Evolutionary conservation across 805 yeast species (phyloP), one percentile per base, ranked within the genome.

Genomic region (Metschnikowia matae): DNA sequence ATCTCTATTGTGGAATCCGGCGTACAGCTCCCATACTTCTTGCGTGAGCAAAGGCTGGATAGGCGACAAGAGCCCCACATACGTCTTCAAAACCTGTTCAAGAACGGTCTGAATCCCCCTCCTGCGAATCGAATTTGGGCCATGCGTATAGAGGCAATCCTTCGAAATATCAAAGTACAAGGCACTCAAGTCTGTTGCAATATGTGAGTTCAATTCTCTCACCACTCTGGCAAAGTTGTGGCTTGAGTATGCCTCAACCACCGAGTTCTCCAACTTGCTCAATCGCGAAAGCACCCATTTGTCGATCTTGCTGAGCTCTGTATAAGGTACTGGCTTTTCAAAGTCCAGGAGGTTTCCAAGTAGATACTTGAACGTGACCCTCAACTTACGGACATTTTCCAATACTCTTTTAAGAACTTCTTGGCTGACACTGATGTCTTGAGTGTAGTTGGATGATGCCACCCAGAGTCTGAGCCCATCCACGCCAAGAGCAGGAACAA

Each of bases 381-480:
- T 74, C 35, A 91, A 66, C 65, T 92, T 94, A 65, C 88, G 87
- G 63, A 88, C 70, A 44, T 87, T 81, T 47, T 91, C 96, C 35
- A 84, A 85, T 26, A 89, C 91, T 57, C 90, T 85, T 32, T 77
- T 78, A 59, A 90, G 73, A 10, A 89, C 81, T 23, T 82, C 82
- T 13, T 86, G 80, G 3, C 95, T 89, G 23, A 88, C 78, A 14
- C 81, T 74, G 40, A 94, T 82, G 64, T 94, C 99, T 41, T 78
- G 78, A 2, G 92, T 83, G 61, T 86, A 94, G 64, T 91, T 92
- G 1, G 94, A 77, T 48, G 89, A 91, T 0, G 97, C 96, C 6
- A 85, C 88, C 87, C 97, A 86, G 49, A 91, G 73, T 58, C 99
- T 76, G 53, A 94, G 70, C 0, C 99, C 99, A 65, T 91, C 98